phyloP scores from a whole-genome alignment of 805 yeast genomes.

The Pichia phayaonensis region DNA sequence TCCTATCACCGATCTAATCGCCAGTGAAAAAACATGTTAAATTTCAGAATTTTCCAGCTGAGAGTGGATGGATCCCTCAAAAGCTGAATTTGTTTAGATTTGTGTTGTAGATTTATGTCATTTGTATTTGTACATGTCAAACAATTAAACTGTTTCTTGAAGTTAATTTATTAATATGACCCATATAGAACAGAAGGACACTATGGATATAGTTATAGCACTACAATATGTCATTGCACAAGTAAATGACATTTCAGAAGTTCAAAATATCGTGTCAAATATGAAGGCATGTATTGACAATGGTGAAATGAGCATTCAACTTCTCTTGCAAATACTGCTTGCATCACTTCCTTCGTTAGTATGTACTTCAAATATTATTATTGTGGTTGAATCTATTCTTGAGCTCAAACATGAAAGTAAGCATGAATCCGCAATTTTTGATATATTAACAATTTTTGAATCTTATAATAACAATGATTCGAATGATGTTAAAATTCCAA shows the following conservation, averaged over 20 bases:
- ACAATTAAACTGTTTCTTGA: no score
- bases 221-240: not conserved
- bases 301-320: not conserved
- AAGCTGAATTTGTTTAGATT: no score
- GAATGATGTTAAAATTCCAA: not conserved
- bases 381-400: not conserved
- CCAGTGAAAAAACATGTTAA: not conserved
- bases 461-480: not conserved
- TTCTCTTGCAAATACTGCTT: not conserved
- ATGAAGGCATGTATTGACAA: not conserved
- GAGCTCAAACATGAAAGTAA: not conserved
- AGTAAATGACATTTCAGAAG: not conserved
- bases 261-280: not conserved
- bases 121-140: not conserved
- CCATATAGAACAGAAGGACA: not conserved
- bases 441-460: not conserved
- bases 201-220: not conserved
- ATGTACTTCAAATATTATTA: not conserved
- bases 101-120: no score
- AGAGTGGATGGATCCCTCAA: not conserved
- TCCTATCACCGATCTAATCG: no score
- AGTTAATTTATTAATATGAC: not conserved
- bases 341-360: not conserved
- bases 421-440: not conserved
- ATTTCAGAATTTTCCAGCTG: no score